Evolutionary conservation across 2,329 filamentous ascomycete genomes (phyloP).

Genomic region (Tolypocladium paradoxum): DNA sequence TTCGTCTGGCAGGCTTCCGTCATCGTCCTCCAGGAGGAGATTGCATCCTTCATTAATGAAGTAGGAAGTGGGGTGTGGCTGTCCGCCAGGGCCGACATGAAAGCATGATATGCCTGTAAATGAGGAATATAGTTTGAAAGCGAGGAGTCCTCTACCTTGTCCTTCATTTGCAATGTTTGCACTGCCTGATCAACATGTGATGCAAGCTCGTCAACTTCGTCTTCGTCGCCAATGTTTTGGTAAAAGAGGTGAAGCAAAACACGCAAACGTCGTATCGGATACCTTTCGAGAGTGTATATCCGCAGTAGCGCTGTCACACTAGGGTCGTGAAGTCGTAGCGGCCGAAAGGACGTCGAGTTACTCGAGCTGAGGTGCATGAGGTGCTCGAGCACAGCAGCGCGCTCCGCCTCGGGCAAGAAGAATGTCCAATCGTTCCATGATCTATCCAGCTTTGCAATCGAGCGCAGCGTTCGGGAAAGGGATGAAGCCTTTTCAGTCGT

Average conservation of each 20-base stretch:
- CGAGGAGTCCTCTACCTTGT: conserved; percentile 32
- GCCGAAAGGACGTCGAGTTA: conserved; percentile 19
- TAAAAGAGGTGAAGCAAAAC: conserved; percentile 38
- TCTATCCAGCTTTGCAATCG: conserved; percentile 47
- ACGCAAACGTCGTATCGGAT: conserved; percentile 42
- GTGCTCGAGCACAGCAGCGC: conserved; percentile 49
- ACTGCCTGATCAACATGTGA: conserved; percentile 27
- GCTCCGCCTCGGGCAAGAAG: conserved; percentile 38
- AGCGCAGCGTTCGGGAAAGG: conserved; percentile 48
- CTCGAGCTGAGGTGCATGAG: conserved; percentile 40
- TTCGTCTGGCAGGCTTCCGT: conserved; percentile 25
- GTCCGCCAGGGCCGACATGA: conserved; percentile 31
- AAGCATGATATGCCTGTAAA: conserved; percentile 33
- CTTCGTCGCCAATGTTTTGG: conserved; percentile 34
- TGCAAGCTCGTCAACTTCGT: conserved; percentile 26
- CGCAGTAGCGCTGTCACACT: conserved; percentile 36
- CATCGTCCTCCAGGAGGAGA: conserved; percentile 34
- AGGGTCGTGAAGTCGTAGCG: conserved; percentile 31
- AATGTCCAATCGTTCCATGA: conserved; percentile 47
- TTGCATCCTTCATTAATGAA: conserved; percentile 22
- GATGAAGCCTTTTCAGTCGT: conserved; percentile 35
- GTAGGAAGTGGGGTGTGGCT: conserved; percentile 19
- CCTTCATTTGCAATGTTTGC: conserved; percentile 22
- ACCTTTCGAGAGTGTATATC: conserved; percentile 36
- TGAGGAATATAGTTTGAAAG: conserved; percentile 36